Base-by-base conservation (phyloP, 2,329 filamentous ascomycete species). In the Rugonectria rugulosa region DNA sequence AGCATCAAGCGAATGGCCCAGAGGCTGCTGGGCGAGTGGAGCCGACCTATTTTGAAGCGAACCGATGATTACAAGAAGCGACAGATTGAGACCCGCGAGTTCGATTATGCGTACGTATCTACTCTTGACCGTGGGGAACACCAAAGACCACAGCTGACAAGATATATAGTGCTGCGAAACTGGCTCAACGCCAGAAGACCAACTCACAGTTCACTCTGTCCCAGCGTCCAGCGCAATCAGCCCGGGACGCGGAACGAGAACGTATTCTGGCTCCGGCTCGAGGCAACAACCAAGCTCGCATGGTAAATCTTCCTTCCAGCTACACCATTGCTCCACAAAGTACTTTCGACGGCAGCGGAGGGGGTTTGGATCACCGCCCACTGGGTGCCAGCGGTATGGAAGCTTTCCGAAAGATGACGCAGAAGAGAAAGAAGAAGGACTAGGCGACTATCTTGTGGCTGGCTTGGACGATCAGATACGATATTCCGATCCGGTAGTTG, bases 61-160 rank as follows among this genome's bases (percentile, higher is more conserved):
- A 96, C 91, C 58, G 92, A 97, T 67, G 92, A 97, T 73, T 97
- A 96, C 79, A 93, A 92, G 77, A 95, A 97, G 80, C 87, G 90
- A 19, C 82, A 83, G 59, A 78, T 88, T 36, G 80, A 86, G 68
- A 86, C 83, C 14, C 82, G 82, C 56, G 84, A 88, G 49, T 88
- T 84, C 61, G 85, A 88, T 69, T 81, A 86, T 65, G 76, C 81
- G 85, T 88, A 80, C 54, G 83, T 79, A 42, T 41, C 15, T 19
- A 15, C 15, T 11, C 29, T 34, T 17, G 3, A 40, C 1, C 8
- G 10, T 5, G 1, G 4, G 5, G 17, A 9, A 17, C 4, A 5
- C 19, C 15, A 17, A 3, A 7, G 8, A 27, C 1, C 11, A 27
- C 4, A 55, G 42, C 63, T 68, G 47, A 68, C 40, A 62, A 47